Percentiles rank a stretch among this genome's conserved stretches.
These are phyloP conservation scores for Bipolaris gigantea DNA, from an alignment of 2,329 filamentous ascomycete species.

Conservation along the genomic window DNA sequence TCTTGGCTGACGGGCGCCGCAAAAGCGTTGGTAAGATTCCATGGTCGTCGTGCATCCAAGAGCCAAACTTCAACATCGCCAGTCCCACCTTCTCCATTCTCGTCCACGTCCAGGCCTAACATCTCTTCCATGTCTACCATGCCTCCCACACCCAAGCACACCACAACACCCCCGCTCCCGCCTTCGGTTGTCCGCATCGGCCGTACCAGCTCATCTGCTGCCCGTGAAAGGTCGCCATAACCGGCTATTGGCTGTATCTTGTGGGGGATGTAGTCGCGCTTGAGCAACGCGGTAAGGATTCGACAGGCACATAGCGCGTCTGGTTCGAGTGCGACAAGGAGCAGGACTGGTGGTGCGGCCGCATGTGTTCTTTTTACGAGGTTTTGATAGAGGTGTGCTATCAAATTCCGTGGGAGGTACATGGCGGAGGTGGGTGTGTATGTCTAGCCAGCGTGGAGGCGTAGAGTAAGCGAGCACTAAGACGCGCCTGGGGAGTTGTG, in stretches of 20 bases:
- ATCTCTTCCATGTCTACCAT: constrained; percentile 83
- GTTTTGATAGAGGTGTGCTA: constrained; percentile 89
- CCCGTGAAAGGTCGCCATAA: constrained; percentile 83
- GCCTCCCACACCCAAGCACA: constrained; percentile 90
- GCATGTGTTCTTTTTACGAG: constrained; percentile 84
- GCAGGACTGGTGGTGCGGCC: constrained; percentile 85
- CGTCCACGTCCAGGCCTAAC: constrained; percentile 72
- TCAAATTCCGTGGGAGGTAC: constrained; percentile 90
- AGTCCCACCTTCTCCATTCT: constrained; percentile 64
- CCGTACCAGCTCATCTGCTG: constrained; percentile 74
- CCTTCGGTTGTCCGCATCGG: constrained; percentile 86
- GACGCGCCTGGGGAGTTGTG: constrained; percentile 33
- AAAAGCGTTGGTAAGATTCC: constrained; percentile 94
- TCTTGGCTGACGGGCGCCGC: constrained; percentile 59
- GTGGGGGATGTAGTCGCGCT: constrained; percentile 95
- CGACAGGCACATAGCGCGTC: constrained; percentile 95
- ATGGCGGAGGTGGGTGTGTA: constrained; percentile 53
- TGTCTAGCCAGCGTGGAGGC: constrained; percentile 20
- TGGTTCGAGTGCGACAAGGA: constrained; percentile 91
- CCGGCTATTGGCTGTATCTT: constrained; percentile 95
- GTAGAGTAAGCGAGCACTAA: constrained; percentile 20
- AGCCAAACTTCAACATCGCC: constrained; percentile 95
- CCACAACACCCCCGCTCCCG: constrained; percentile 82
- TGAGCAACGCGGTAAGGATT: constrained; percentile 89
- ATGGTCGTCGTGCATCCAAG: constrained; percentile 85